Evolutionary conservation across 805 yeast species (phyloP).

Genomic region (Wickerhamomyces kurtzmanii): DNA sequence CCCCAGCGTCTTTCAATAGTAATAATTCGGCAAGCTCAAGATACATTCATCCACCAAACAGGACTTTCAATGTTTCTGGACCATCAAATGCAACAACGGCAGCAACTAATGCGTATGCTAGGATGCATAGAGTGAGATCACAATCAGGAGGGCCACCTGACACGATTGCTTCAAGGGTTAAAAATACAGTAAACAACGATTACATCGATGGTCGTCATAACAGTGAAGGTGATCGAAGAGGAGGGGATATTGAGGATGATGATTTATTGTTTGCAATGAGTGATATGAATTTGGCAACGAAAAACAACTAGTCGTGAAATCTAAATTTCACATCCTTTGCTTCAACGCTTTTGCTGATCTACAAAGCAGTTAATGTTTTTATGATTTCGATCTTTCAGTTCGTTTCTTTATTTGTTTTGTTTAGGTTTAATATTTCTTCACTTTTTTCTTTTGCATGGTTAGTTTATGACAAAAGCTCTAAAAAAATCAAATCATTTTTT

Average conservation of each 20-base stretch:
- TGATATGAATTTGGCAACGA: conserved; percentile 56
- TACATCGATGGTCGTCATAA: conserved; percentile 20
- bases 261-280: conserved; percentile 66
- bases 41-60: too few relatives aligned
- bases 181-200: conserved; percentile 1
- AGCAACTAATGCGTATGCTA: conserved; percentile 19
- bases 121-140: conserved; percentile 10
- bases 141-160: neutral
- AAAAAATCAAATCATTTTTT: too few relatives aligned
- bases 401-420: too few relatives aligned
- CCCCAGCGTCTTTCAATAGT: conserved; percentile 9
- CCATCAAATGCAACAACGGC: conserved; percentile 22
- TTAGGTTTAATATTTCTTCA: too few relatives aligned
- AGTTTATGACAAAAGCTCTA: too few relatives aligned
- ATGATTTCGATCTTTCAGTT: too few relatives aligned
- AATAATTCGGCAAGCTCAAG: conserved; percentile 3
- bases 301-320: too few relatives aligned
- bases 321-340: too few relatives aligned
- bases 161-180: conserved; percentile 1
- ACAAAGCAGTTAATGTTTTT: too few relatives aligned
- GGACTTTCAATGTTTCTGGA: conserved; percentile 12
- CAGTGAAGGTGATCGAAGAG: conserved; percentile 22
- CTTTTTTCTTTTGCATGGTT: too few relatives aligned
- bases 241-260: conserved; percentile 45
- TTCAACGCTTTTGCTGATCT: too few relatives aligned